Conservation (phyloP, 1,284 basidiomycete species). For the Stereum hirsutum region DNA sequence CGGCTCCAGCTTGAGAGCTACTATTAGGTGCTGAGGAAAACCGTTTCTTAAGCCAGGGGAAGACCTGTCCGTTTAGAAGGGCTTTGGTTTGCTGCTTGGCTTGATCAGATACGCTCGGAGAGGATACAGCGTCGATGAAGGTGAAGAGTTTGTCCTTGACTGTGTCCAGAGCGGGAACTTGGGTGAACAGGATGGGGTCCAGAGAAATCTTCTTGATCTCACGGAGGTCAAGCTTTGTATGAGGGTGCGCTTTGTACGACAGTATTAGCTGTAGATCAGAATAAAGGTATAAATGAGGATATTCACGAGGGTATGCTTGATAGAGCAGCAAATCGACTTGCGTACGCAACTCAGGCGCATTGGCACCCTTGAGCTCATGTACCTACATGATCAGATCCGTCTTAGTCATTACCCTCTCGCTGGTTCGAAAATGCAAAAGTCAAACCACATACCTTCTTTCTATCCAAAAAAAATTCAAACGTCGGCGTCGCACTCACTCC, state of each 20-base stretch:
- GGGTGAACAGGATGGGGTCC: constrained; percentile 68
- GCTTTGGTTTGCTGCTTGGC: too few relatives aligned
- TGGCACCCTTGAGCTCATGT: constrained; percentile 68
- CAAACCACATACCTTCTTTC: constrained; percentile 48
- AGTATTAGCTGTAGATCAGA: background rate
- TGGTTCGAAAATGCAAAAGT: background rate
- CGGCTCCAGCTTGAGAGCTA: background rate
- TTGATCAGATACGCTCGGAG: too few relatives aligned
- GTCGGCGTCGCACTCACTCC: constrained; percentile 77
- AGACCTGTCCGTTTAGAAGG: constrained; percentile 30
- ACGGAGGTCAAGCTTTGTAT: constrained; percentile 53
- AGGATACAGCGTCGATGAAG: constrained; percentile 42
- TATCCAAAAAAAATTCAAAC: constrained; percentile 77
- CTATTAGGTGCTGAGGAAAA: constrained; percentile 16
- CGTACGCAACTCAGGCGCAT: constrained; percentile 54
- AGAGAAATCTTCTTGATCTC: constrained; percentile 57
- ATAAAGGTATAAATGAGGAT: background rate
- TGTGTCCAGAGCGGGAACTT: constrained; percentile 60
- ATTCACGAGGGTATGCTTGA: constrained; percentile 70
- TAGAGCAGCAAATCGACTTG: constrained; percentile 68
- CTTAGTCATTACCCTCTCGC: background rate
- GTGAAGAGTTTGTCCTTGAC: constrained; percentile 55
- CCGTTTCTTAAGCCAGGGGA: constrained; percentile 65
- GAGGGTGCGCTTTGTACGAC: constrained; percentile 58
- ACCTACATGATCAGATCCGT: constrained; percentile 26